Percentiles rank a stretch among this genome's conserved stretches.
Evolutionary conservation across 176 grass and related monocot species (phyloP).

Genomic region (Eleusine indica): DNA sequence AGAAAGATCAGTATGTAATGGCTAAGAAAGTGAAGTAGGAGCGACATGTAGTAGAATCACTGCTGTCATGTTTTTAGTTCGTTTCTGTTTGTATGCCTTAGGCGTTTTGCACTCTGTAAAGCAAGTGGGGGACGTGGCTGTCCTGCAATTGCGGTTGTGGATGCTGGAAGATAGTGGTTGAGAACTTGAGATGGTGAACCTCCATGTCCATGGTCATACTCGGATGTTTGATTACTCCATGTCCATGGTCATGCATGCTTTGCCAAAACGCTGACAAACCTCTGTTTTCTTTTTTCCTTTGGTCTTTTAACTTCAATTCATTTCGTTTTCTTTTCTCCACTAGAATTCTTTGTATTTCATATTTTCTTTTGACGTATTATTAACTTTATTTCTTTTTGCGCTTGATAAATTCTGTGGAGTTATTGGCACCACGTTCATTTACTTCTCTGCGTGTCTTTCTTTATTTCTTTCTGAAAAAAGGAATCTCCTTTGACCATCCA

Average conservation of each 20-base stretch:
- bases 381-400: background rate
- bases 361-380: background rate
- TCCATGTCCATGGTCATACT: too few relatives aligned
- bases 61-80: background rate
- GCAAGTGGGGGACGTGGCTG: slow-evolving; percentile 25
- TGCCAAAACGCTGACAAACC: background rate
- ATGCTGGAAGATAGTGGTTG: background rate
- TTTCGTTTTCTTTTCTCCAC: background rate
- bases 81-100: slow-evolving; percentile 9
- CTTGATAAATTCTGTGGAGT: background rate
- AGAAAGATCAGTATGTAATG: background rate
- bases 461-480: background rate
- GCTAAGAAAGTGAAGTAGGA: background rate
- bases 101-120: slow-evolving; percentile 20
- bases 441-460: background rate
- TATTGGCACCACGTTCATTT: slow-evolving; percentile 31
- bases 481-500: background rate
- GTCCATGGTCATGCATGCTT: background rate
- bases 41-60: background rate
- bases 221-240: background rate
- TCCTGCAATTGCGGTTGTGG: slow-evolving; percentile 18
- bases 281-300: background rate
- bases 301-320: background rate
- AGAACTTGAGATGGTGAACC: slow-evolving; percentile 32
- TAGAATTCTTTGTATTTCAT: background rate